Conservation (phyloP, 1,284 basidiomycete species). For the Microbotryum silenes-acaulis region DNA sequence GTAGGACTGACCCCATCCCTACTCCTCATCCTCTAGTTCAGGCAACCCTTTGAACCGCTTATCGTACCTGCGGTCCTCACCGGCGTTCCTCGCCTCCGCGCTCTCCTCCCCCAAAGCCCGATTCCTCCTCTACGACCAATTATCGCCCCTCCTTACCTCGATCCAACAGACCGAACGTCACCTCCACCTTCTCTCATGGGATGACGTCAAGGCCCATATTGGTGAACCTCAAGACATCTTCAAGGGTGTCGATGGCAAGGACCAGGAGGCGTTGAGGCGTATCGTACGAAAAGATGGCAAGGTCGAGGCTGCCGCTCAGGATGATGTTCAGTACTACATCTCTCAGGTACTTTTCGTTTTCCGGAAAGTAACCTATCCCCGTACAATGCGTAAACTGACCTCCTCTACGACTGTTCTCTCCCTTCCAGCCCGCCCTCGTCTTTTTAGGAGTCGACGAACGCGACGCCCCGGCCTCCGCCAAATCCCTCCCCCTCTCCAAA, state of each 20-base stretch:
- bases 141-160: conserved; percentile 37
- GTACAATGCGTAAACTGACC: too few species aligned
- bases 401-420: not conserved
- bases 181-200: conserved; percentile 37
- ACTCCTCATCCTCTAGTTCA: conserved; percentile 6
- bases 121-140: conserved; percentile 38
- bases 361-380: not conserved
- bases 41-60: conserved; percentile 30
- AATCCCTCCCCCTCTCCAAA: conserved; percentile 48
- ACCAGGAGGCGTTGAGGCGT: not conserved
- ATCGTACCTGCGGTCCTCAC: conserved; percentile 22
- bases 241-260: conserved; percentile 38
- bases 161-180: conserved; percentile 1
- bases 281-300: too few species aligned
- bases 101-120: conserved; percentile 34
- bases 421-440: conserved; percentile 43
- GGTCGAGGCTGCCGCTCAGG: too few species aligned
- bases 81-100: conserved; percentile 39
- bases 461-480: conserved; percentile 40
- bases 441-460: conserved; percentile 74
- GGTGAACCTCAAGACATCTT: conserved; percentile 25
- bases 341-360: not conserved
- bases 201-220: conserved; percentile 33
- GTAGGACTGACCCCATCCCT: not conserved
- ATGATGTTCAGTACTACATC: not conserved